A percentile compares a stretch with the other conserved stretches of the same genome.
These are phyloP conservation scores for Gracilaria gracilis DNA, from an alignment of 23 red algal species.

Conservation along the genomic window DNA sequence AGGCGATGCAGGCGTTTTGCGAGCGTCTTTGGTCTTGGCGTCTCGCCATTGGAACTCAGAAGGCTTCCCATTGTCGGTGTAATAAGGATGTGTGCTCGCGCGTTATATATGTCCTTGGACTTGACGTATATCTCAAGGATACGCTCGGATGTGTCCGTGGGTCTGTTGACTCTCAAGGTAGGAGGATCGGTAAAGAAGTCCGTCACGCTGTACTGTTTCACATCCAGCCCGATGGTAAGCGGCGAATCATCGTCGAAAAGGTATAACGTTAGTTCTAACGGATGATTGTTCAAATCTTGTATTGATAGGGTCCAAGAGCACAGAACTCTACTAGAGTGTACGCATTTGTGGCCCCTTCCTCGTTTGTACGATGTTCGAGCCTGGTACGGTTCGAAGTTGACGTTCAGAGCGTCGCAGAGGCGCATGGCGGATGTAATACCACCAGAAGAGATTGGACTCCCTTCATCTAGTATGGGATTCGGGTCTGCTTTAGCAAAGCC, in stretches of 20 bases:
- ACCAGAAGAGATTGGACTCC: conserved; percentile 8
- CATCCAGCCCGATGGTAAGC: background rate
- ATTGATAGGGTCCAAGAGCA: background rate
- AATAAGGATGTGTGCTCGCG: too few relatives aligned
- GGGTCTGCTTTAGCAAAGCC: background rate
- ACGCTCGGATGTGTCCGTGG: background rate
- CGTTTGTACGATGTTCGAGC: background rate
- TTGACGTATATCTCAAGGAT: background rate
- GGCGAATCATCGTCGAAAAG: background rate
- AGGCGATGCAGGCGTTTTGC: too few relatives aligned
- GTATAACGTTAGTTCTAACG: background rate
- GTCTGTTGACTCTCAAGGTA: background rate
- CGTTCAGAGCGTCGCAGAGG: too few relatives aligned
- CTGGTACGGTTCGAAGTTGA: background rate
- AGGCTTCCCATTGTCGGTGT: too few relatives aligned
- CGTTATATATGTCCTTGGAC: too few relatives aligned
- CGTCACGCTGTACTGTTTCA: background rate
- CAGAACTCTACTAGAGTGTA: background rate
- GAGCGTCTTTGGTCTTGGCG: too few relatives aligned
- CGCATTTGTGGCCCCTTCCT: background rate
- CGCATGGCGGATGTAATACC: too few relatives aligned
- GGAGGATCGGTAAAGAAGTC: background rate
- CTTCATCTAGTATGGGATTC: conserved; percentile 37
- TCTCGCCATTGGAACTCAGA: too few relatives aligned
- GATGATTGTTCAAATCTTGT: background rate